A percentile compares a stretch with the other conserved stretches of the same genome.
Conservation (phyloP, 1,139 yeast species). For the Candida pseudoviswanathii region DNA sequence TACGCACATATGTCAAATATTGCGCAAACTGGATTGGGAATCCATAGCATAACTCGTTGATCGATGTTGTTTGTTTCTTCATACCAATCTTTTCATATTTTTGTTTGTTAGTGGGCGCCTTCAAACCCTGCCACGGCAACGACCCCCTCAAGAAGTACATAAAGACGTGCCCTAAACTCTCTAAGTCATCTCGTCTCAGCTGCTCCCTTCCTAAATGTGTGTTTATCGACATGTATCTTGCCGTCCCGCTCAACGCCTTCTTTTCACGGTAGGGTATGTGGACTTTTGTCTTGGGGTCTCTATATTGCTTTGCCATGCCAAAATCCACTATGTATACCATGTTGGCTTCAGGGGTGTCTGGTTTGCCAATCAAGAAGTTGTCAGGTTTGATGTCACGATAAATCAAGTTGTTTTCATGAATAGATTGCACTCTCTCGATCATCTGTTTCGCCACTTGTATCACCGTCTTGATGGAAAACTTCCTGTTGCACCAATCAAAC, state of each 20-base stretch:
- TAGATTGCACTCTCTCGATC: constrained; percentile 65
- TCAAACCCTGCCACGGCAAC: constrained; percentile 58
- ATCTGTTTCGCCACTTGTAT: constrained; percentile 76
- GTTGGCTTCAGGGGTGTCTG: constrained; percentile 64
- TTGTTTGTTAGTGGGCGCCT: constrained; percentile 80
- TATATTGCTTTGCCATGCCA: constrained; percentile 70
- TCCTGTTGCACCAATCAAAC: constrained; percentile 81
- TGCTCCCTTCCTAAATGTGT: constrained; percentile 68
- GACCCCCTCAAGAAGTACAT: constrained; percentile 65
- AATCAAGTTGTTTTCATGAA: constrained; percentile 70
- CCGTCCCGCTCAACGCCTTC: constrained; percentile 66
- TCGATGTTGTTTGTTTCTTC: constrained; percentile 71
- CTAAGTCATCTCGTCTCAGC: constrained; percentile 64
- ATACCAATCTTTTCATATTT: constrained; percentile 83
- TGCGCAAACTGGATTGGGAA: constrained; percentile 79
- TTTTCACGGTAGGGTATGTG: constrained; percentile 67
- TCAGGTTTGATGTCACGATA: constrained; percentile 81
- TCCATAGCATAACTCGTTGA: constrained; percentile 67
- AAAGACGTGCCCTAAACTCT: constrained; percentile 65
- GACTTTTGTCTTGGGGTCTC: constrained; percentile 60
- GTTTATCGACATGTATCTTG: constrained; percentile 66
- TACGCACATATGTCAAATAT: constrained; percentile 70
- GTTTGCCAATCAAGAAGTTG: constrained; percentile 71
- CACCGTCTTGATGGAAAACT: constrained; percentile 68
- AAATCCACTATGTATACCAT: constrained; percentile 50